These are phyloP conservation scores for Fusarium liriodendri DNA, from an alignment of 2,329 filamentous ascomycete species.

Conservation along the genomic window DNA sequence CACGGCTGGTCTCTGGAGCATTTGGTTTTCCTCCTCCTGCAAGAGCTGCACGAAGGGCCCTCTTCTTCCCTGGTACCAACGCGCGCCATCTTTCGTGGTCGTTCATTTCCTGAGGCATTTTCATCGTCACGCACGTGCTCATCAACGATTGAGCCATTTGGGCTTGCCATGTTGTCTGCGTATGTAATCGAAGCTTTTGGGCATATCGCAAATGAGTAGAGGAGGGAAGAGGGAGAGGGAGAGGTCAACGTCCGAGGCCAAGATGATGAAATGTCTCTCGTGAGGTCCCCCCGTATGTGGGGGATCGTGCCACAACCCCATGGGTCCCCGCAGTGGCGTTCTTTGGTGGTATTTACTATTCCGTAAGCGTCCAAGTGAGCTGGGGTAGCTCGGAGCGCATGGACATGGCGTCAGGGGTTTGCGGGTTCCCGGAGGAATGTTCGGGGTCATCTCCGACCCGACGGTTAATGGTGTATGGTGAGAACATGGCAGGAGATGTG, in stretches of 20 bases:
- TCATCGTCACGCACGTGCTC: not conserved
- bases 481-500: not conserved
- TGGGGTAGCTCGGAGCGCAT: not conserved
- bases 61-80: not conserved
- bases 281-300: not conserved
- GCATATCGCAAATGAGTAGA: not conserved
- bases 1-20: constrained; percentile 7
- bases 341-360: not conserved
- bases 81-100: not conserved
- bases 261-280: not conserved
- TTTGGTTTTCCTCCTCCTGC: constrained; percentile 1
- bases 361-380: not conserved
- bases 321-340: not conserved
- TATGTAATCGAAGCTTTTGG: not conserved
- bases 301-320: not conserved
- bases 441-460: not conserved
- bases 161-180: not conserved
- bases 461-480: not conserved
- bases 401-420: not conserved
- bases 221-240: not conserved
- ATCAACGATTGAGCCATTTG: not conserved
- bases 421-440: not conserved
- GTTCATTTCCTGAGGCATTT: not conserved
- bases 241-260: not conserved
- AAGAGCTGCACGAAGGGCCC: constrained; percentile 2